Conservation (phyloP, 768 basidiomycete species). For the Naganishia antarctica region DNA sequence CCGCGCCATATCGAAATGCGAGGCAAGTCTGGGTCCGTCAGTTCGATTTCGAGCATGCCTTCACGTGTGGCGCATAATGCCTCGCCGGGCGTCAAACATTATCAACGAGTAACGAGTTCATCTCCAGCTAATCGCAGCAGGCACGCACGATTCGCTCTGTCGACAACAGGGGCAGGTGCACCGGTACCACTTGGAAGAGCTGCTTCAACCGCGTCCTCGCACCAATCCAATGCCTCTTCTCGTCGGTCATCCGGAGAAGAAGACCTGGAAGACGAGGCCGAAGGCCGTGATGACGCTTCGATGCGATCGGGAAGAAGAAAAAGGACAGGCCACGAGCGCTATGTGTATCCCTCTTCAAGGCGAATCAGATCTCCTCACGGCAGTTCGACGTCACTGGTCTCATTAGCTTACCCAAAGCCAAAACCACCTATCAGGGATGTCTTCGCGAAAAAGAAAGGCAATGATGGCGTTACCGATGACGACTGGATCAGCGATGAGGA, state of each 20-base stretch:
- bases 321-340: conserved; percentile 21
- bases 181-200: conserved; percentile 63
- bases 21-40: conserved; percentile 69
- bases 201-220: conserved; percentile 71
- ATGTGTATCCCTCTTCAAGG: conserved; percentile 57
- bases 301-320: conserved; percentile 7
- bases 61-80: conserved; percentile 53
- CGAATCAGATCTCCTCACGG: conserved; percentile 54
- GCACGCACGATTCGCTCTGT: conserved; percentile 58
- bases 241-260: conserved; percentile 78
- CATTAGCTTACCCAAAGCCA: conserved; percentile 20
- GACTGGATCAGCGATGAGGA: conserved; percentile 49
- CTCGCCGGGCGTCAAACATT: conserved; percentile 74
- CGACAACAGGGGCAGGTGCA: conserved; percentile 53
- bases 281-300: conserved; percentile 26
- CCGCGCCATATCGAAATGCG: conserved; percentile 7
- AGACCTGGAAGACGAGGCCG: conserved; percentile 51
- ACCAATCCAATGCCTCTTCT: conserved; percentile 69
- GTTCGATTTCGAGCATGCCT: conserved; percentile 75
- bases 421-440: conserved; percentile 46
- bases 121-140: conserved; percentile 58
- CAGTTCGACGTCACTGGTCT: conserved; percentile 51
- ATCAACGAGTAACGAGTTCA: conserved; percentile 60
- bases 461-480: conserved; percentile 34
- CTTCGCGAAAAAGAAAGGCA: conserved; percentile 40